phyloP scores from a whole-genome alignment of 1,284 basidiomycete genomes.

The Xanthoconium separans region DNA sequence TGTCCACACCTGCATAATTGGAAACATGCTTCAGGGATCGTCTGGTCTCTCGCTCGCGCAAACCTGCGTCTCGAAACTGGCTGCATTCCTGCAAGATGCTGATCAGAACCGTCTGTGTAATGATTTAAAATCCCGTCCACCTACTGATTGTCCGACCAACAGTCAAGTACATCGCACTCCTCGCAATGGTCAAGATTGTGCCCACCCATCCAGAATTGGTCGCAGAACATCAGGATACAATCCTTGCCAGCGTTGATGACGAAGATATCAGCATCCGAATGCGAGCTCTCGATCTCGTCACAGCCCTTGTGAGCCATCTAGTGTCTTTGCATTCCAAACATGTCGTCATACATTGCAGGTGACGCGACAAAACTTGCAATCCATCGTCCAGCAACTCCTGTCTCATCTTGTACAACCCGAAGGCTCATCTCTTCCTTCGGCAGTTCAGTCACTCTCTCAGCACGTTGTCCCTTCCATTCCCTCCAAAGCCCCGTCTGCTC shows the following conservation, averaged over 20 bases:
- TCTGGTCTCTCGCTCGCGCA: constrained; percentile 82
- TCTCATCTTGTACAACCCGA: constrained; percentile 79
- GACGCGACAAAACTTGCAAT: constrained; percentile 80
- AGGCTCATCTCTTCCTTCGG: constrained; percentile 50
- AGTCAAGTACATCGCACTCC: constrained; percentile 97
- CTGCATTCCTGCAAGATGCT: constrained; percentile 86
- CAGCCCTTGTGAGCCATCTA: constrained; percentile 74
- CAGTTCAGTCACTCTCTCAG: constrained; percentile 61
- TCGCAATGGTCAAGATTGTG: constrained; percentile 95
- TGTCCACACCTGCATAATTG: constrained; percentile 96
- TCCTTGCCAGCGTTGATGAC: constrained; percentile 88
- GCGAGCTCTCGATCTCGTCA: constrained; percentile 90
- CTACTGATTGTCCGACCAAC: constrained; percentile 22
- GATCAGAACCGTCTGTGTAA: constrained; percentile 86
- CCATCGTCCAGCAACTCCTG: constrained; percentile 85
- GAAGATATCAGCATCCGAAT: constrained; percentile 94
- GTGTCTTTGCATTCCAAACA: not conserved
- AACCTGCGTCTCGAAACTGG: constrained; percentile 92
- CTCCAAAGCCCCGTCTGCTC: constrained; percentile 42
- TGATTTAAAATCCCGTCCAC: constrained; percentile 7
- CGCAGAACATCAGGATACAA: constrained; percentile 90
- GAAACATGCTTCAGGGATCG: constrained; percentile 87
- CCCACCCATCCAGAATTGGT: constrained; percentile 91
- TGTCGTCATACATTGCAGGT: constrained; percentile 50
- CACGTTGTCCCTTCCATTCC: constrained; percentile 44